Evolutionary conservation across 2,329 filamentous ascomycete species (phyloP).

Genomic region (Trichoderma sp.): DNA sequence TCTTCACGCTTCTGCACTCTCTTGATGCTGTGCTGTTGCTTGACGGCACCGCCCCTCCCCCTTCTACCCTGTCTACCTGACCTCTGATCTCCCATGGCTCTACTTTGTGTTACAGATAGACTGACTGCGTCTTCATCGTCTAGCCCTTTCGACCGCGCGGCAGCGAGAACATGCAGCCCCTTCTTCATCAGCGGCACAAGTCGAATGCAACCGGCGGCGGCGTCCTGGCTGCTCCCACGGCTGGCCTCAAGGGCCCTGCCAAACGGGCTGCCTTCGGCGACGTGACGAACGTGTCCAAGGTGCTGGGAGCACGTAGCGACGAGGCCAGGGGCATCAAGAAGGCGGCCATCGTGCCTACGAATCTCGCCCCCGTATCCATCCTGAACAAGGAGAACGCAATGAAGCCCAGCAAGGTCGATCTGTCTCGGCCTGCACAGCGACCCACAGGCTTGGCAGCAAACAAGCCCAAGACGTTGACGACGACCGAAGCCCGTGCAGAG

Average conservation of each 20-base stretch:
- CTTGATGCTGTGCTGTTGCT: slow-evolving; percentile 1
- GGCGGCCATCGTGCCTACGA: slow-evolving; percentile 35
- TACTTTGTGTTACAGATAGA: background rate
- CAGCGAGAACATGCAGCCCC: slow-evolving; percentile 57
- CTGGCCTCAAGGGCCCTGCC: slow-evolving; percentile 49
- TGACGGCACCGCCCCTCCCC: background rate
- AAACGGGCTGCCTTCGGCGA: slow-evolving; percentile 83
- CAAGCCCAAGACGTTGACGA: slow-evolving; percentile 33
- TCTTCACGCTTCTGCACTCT: background rate
- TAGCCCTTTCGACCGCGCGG: slow-evolving; percentile 48
- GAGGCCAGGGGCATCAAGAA: slow-evolving; percentile 44
- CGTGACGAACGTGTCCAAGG: slow-evolving; percentile 69
- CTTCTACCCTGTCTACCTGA: background rate
- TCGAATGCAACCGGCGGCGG: slow-evolving; percentile 64
- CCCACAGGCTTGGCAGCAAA: slow-evolving; percentile 30
- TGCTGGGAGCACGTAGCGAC: slow-evolving; percentile 38
- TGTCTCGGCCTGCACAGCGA: slow-evolving; percentile 45
- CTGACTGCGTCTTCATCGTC: slow-evolving; percentile 16
- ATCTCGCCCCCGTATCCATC: slow-evolving; percentile 34
- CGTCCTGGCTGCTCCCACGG: slow-evolving; percentile 35
- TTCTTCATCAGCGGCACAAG: slow-evolving; percentile 79
- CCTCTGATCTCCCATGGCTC: background rate
- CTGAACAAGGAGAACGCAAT: slow-evolving; percentile 51
- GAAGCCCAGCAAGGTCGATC: slow-evolving; percentile 40
- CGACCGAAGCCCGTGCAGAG: slow-evolving; percentile 35